Base-by-base conservation (phyloP, 306 rosid genomes). In the Aeschynomene evenia region DNA sequence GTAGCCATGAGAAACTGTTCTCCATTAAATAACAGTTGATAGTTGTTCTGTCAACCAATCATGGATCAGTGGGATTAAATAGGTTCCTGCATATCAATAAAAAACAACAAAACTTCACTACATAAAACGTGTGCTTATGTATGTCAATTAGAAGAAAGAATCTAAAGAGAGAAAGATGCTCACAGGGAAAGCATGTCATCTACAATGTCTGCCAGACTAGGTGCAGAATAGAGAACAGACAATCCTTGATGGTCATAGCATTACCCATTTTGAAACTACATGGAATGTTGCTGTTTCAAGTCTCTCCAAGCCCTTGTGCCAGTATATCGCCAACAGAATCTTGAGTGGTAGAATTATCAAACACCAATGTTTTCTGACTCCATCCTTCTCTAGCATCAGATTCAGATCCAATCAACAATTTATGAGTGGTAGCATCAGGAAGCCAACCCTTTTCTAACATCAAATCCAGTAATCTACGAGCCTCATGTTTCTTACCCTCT, bases 381-480 rank as follows among this genome's bases (percentile, higher is more conserved):
- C 26, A 64, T 64, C 83, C 81, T 52, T 80, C 85, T 54, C 81
- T 45, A 12, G 49, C 83, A 57, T 60, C 74, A 68, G 87, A 86
- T 28, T 60, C 74, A 68, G 87, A 86, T 28, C 98, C 94, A 26
- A 85, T 74, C 84, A 94, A 80, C 81, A 90, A 76, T 61, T 82
- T 86, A 77, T 88, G 98, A 82, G 96, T 90, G 57, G 40, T 48
- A 33, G 82, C 77, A 81, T 90, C 92, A 0, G 94, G 98, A 66
- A 94, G 83, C 96, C 96, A 94, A 67, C 97, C 94, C 73, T 80
- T 82, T 72, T 94, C 96, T 84, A 93, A 73, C 96, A 90, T 93
- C 59, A 73, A 66, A 66, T 93, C 97, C 79, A 93, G 79, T 23
- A 93, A 77, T 18, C 34, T 60, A 5, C 33, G 36, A 0, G 98